phyloP scores from a whole-genome alignment of 169 alveolate genomes.

The Plasmodium knowlesi region DNA sequence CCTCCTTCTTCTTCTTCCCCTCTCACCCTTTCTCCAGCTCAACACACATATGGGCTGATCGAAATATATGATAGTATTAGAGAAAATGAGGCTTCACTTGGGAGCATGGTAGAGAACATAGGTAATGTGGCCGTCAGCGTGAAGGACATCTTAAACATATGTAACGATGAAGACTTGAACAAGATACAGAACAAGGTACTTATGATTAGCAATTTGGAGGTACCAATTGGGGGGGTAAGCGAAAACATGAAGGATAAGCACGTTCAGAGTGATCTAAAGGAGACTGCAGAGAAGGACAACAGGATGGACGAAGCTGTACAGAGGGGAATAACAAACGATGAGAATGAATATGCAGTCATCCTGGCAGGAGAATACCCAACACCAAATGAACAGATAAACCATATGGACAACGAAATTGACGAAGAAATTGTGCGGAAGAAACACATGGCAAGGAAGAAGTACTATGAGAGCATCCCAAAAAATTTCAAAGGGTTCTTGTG shows the following conservation, averaged over 20 bases:
- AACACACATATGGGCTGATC: not conserved
- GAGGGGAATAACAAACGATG: not conserved
- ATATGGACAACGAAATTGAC: conserved; percentile 19
- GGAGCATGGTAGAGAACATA: conserved; percentile 19
- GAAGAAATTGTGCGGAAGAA: conserved; percentile 60
- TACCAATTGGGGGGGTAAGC: not conserved
- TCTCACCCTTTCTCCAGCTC: not conserved
- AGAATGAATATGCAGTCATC: not conserved
- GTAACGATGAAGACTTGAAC: conserved; percentile 40
- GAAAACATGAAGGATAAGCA: not conserved
- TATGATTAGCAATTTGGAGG: conserved; percentile 18
- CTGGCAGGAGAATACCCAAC: not conserved
- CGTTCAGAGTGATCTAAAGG: not conserved
- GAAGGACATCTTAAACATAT: conserved; percentile 25
- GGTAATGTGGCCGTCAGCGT: conserved; percentile 18
- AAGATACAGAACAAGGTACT: conserved; percentile 19
- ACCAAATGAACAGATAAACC: not conserved
- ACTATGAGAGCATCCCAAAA: conserved; percentile 57
- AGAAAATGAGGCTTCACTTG: conserved; percentile 16
- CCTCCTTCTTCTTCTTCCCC: not conserved
- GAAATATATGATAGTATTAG: conserved; percentile 12
- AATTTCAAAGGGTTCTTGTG: conserved; percentile 62
- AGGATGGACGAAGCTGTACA: not conserved
- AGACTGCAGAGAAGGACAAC: not conserved
- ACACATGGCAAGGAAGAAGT: conserved; percentile 58